Evolutionary conservation across 2,329 filamentous ascomycete genomes (phyloP).

Genomic region (Claviceps sp.): DNA sequence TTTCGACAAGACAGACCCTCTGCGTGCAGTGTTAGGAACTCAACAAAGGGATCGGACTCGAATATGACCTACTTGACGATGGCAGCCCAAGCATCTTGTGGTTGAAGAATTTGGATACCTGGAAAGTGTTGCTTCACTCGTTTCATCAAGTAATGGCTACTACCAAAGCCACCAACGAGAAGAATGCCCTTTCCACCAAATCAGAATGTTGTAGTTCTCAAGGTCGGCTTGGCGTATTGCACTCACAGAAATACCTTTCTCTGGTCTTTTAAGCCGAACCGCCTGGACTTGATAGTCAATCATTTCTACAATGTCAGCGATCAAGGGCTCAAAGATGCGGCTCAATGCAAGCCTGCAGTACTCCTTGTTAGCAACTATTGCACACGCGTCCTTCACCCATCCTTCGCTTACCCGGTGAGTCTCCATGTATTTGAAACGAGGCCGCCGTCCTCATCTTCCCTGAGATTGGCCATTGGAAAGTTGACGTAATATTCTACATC

Average conservation of each 20-base stretch:
- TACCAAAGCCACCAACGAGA: slow-evolving; percentile 5
- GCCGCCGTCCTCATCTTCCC: slow-evolving; percentile 7
- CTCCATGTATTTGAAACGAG: slow-evolving; percentile 9
- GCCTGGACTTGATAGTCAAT: slow-evolving; percentile 10
- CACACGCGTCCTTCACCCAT: background rate
- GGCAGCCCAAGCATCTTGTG: slow-evolving; percentile 4
- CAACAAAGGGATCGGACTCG: background rate
- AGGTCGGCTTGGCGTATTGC: background rate
- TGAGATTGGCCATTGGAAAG: slow-evolving; percentile 10
- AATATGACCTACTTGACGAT: slow-evolving; percentile 2
- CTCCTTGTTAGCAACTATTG: background rate
- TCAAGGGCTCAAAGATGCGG: slow-evolving; percentile 10
- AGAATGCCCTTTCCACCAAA: slow-evolving; percentile 1
- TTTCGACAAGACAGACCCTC: slow-evolving; percentile 1
- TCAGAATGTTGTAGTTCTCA: background rate
- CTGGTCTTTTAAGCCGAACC: background rate
- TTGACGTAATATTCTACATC: slow-evolving; percentile 10
- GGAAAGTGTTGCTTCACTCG: background rate
- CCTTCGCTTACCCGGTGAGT: slow-evolving; percentile 9
- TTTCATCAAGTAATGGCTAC: slow-evolving; percentile 1
- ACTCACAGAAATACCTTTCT: background rate
- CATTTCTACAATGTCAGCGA: slow-evolving; percentile 9
- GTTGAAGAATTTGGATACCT: slow-evolving; percentile 1
- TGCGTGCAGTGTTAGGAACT: background rate
- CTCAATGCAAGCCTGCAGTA: background rate